These are phyloP conservation scores for Osmozyma mogii DNA, from an alignment of 805 yeast genomes.

Conservation along the genomic window DNA sequence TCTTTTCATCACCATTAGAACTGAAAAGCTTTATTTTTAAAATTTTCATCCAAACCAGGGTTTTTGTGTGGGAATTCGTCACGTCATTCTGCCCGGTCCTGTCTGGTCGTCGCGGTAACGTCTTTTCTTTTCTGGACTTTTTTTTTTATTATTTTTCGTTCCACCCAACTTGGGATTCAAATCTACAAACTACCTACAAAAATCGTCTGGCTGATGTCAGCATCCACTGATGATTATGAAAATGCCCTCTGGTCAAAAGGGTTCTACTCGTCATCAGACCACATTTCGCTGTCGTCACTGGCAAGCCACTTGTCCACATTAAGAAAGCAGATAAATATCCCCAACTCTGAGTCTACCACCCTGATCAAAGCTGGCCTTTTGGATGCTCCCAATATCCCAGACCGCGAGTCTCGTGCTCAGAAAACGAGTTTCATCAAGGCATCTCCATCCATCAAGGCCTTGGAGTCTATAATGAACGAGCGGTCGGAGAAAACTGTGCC, in stretches of 20 bases:
- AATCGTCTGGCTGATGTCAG: background rate
- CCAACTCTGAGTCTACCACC: conserved; percentile 18
- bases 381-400: conserved; percentile 1
- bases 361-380: conserved; percentile 15
- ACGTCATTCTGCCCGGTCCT: too few species aligned
- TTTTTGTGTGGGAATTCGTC: too few species aligned
- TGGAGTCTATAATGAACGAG: conserved; percentile 25
- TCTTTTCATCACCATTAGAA: conserved; percentile 3
- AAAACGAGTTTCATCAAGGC: conserved; percentile 25
- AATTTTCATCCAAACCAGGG: too few species aligned
- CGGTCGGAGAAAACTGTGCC: conserved; percentile 10
- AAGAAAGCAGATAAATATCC: conserved; percentile 20
- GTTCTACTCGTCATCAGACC: conserved; percentile 25
- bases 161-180: conserved; percentile 5
- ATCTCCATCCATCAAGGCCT: conserved; percentile 35
- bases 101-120: too few species aligned
- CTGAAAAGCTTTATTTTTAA: too few species aligned
- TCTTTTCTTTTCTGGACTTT: background rate
- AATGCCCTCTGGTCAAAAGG: conserved; percentile 24
- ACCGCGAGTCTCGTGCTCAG: conserved; percentile 2
- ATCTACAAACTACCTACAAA: background rate
- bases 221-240: conserved; percentile 16
- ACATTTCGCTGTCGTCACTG: conserved; percentile 12
- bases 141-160: conserved; percentile 2
- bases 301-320: conserved; percentile 19